These are phyloP conservation scores for Amesomyces nigricolor DNA, from an alignment of 2,329 filamentous ascomycete genomes.

Conservation along the genomic window DNA sequence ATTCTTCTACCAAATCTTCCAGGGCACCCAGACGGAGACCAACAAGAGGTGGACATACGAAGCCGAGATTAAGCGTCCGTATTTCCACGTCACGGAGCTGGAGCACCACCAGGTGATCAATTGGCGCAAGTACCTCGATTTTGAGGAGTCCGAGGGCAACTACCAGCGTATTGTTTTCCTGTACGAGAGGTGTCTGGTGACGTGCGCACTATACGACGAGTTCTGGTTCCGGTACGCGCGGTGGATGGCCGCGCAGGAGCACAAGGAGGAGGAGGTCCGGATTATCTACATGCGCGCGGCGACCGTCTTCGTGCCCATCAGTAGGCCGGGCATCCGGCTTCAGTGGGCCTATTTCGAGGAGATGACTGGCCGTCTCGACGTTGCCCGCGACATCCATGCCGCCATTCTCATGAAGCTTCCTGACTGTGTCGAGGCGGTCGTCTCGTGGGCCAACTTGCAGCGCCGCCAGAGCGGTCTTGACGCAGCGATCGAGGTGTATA, in stretches of 20 bases:
- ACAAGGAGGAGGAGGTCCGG: slow-evolving; percentile 82
- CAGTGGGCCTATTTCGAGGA: slow-evolving; percentile 96
- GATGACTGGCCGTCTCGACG: slow-evolving; percentile 66
- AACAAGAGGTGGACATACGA: slow-evolving; percentile 94
- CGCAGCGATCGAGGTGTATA: slow-evolving; percentile 77
- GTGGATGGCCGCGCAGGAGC: slow-evolving; percentile 80
- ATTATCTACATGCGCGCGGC: slow-evolving; percentile 87
- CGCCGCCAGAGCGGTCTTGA: slow-evolving; percentile 79
- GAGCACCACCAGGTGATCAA: slow-evolving; percentile 79
- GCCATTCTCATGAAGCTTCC: slow-evolving; percentile 72
- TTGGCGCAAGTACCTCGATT: slow-evolving; percentile 96
- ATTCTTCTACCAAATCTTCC: slow-evolving; percentile 75
- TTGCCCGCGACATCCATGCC: slow-evolving; percentile 79
- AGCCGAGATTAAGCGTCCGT: slow-evolving; percentile 88
- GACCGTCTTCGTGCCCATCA: slow-evolving; percentile 80
- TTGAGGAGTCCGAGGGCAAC: slow-evolving; percentile 81
- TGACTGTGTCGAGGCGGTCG: slow-evolving; percentile 78
- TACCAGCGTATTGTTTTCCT: slow-evolving; percentile 70
- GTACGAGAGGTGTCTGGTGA: slow-evolving; percentile 90
- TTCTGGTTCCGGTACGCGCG: slow-evolving; percentile 97
- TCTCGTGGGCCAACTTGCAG: slow-evolving; percentile 80
- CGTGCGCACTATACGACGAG: slow-evolving; percentile 91
- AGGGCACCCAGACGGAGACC: slow-evolving; percentile 77
- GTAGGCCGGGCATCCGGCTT: slow-evolving; percentile 73
- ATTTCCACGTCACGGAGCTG: slow-evolving; percentile 92